Evolutionary conservation across 2,329 filamentous ascomycete species (phyloP).

Genomic region (Zopfia rhizophila): DNA sequence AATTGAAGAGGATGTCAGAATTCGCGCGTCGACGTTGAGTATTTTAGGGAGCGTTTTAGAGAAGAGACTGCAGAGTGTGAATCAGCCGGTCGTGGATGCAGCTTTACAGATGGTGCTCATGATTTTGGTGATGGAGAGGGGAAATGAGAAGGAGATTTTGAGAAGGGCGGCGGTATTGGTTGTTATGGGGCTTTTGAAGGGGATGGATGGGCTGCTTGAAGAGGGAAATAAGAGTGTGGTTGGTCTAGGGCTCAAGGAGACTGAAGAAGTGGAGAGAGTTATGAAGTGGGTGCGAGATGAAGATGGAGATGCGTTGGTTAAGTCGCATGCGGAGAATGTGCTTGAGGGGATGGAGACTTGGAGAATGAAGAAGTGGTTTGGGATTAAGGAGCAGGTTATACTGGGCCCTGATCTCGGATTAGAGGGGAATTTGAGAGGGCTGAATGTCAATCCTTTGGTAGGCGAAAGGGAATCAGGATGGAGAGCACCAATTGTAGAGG

Average conservation of each 20-base stretch:
- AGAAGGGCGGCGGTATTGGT: conserved; percentile 73
- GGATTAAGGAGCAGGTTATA: conserved; percentile 40
- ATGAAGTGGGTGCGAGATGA: conserved; percentile 71
- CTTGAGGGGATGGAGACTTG: conserved; percentile 73
- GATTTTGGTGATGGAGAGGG: conserved; percentile 71
- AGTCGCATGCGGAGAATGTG: conserved; percentile 73
- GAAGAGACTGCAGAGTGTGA: conserved; percentile 58
- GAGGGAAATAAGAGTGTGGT: conserved; percentile 53
- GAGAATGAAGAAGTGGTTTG: conserved; percentile 64
- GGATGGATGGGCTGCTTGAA: conserved; percentile 65
- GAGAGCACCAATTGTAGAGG: conserved; percentile 62
- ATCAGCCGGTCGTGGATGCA: conserved; percentile 51
- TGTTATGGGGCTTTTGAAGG: conserved; percentile 69
- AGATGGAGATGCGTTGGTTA: conserved; percentile 75
- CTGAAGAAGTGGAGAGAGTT: conserved; percentile 70
- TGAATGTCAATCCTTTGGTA: conserved; percentile 52
- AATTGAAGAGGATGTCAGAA: conserved; percentile 72
- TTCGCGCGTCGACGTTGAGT: conserved; percentile 75
- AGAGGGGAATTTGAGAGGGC: conserved; percentile 56
- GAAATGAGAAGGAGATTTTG: conserved; percentile 70
- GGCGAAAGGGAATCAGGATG: conserved; percentile 40
- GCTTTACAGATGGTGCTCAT: conserved; percentile 72
- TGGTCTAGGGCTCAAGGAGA: conserved; percentile 65
- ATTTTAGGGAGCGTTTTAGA: conserved; percentile 71
- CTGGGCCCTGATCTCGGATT: conserved; percentile 41